Evolutionary conservation across 176 grass and related monocot genomes (phyloP).

Genomic region (Eragrostis nindensis): DNA sequence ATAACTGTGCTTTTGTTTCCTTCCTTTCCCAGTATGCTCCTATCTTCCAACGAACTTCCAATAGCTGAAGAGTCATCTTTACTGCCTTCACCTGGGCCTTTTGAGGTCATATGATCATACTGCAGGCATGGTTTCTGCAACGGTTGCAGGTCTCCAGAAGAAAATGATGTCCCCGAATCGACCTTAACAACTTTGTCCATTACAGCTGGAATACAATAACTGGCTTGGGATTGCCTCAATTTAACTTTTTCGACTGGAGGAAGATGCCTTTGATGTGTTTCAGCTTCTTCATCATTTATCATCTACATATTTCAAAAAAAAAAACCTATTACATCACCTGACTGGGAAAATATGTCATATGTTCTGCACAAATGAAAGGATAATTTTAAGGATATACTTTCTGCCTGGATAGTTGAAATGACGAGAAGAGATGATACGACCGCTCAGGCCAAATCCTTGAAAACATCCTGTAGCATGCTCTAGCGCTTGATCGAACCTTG

Average conservation of each 20-base stretch:
- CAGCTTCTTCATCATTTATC: slow-evolving; percentile 70
- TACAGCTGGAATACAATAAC: slow-evolving; percentile 32
- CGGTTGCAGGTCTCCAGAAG: slow-evolving; percentile 40
- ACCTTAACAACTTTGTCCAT: slow-evolving; percentile 60
- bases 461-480: slow-evolving; percentile 86
- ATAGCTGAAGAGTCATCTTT: slow-evolving; percentile 39
- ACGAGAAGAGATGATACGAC: slow-evolving; percentile 71
- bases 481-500: slow-evolving; percentile 82
- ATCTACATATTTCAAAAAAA: slow-evolving; percentile 45
- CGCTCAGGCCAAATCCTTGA: slow-evolving; percentile 86
- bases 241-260: slow-evolving; percentile 49
- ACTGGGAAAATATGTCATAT: not conserved
- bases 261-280: slow-evolving; percentile 58
- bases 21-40: slow-evolving; percentile 32
- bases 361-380: not conserved
- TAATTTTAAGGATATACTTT: slow-evolving; percentile 65
- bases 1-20: not conserved
- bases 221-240: slow-evolving; percentile 35
- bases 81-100: slow-evolving; percentile 22
- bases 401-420: slow-evolving; percentile 86
- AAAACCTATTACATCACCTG: slow-evolving; percentile 34
- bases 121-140: slow-evolving; percentile 27
- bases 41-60: slow-evolving; percentile 51
- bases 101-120: slow-evolving; percentile 34
- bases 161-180: slow-evolving; percentile 46